Evolutionary conservation across 495 filamentous ascomycete genomes (phyloP), one percentile per base, ranked within the genome.

Genomic region (Penicillium arizonense): DNA sequence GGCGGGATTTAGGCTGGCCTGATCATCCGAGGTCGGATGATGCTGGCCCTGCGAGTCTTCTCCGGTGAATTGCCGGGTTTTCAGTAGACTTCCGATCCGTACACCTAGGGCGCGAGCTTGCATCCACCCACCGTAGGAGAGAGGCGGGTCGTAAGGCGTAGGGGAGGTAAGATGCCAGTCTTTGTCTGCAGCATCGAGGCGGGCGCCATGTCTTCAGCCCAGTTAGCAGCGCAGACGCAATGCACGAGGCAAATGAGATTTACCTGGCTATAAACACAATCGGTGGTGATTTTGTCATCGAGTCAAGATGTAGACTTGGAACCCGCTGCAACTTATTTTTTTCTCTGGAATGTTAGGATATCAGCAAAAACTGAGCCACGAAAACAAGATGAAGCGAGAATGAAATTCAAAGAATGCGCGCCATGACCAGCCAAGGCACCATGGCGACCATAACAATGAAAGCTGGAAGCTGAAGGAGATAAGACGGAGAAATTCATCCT

Each of bases 151-250:
- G 75, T 97, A 97, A 5, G 94, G 95, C 3, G 89, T 93, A 3
- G 91, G 87, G 4, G 95, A 96, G n/a, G 89, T 86, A 11, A 96
- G 78, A 71, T 97, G 91, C 94, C 94, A 99, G 69, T 90, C 80
- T 63, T 89, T 88, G 74, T 97, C 91, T 53, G 91, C 90, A 39
- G 89, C 89, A 67, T 99, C 94, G 30, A 99, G 84, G 34, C 94
- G 86, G 37, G 90, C 86, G 56, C 94, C 94, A 68, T 99, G 94
- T 67, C 91, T 96, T 9, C 3, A 47, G 18, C 44, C 50, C 23
- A 53, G 55, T 14, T 20, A 43, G 28, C 14, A 37, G 21, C 47
- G 20, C 7, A 43, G 23, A 2, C 12, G 52, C 33, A 5, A 28
- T 30, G n/a, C 11, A 12, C 13, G 4, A 12, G 18, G 2, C 8